These are phyloP conservation scores for Colletotrichum neosansevieriae DNA, from an alignment of 2,329 filamentous ascomycete genomes.

Conservation along the genomic window DNA sequence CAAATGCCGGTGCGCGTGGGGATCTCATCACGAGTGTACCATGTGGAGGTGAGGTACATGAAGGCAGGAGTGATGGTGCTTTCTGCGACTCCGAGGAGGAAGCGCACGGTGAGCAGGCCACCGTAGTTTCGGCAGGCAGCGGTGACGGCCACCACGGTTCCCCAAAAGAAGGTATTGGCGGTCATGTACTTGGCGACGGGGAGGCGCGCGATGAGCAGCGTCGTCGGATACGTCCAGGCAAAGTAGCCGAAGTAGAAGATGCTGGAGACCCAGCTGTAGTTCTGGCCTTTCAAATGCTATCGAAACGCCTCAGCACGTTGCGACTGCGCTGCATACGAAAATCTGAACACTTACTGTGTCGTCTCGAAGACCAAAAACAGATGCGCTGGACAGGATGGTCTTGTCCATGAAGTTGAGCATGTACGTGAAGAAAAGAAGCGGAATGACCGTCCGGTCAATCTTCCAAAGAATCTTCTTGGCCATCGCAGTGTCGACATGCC, in stretches of 20 bases:
- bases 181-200: slow-evolving; percentile 62
- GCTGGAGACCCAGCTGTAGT: slow-evolving; percentile 63
- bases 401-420: slow-evolving; percentile 74
- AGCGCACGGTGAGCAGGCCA: slow-evolving; percentile 62
- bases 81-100: slow-evolving; percentile 67
- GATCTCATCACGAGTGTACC: slow-evolving; percentile 69
- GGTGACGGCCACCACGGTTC: slow-evolving; percentile 57
- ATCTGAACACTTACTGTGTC: slow-evolving; percentile 53
- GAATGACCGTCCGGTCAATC: slow-evolving; percentile 67
- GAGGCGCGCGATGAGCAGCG: slow-evolving; percentile 59
- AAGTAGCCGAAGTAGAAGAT: slow-evolving; percentile 60
- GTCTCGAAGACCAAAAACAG: slow-evolving; percentile 66
- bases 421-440: slow-evolving; percentile 68
- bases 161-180: slow-evolving; percentile 64
- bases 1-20: slow-evolving; percentile 66
- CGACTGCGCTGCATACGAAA: not conserved
- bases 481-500: slow-evolving; percentile 41
- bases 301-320: slow-evolving; percentile 51
- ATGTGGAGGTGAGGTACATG: slow-evolving; percentile 67
- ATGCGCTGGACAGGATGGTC: slow-evolving; percentile 65
- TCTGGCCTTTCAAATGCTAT: slow-evolving; percentile 64
- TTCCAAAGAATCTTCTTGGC: slow-evolving; percentile 60
- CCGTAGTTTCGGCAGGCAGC: slow-evolving; percentile 61
- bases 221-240: slow-evolving; percentile 62
- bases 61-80: slow-evolving; percentile 66